Evolutionary conservation across 306 rosid species (phyloP).

Genomic region (Potentilla sterilis): DNA sequence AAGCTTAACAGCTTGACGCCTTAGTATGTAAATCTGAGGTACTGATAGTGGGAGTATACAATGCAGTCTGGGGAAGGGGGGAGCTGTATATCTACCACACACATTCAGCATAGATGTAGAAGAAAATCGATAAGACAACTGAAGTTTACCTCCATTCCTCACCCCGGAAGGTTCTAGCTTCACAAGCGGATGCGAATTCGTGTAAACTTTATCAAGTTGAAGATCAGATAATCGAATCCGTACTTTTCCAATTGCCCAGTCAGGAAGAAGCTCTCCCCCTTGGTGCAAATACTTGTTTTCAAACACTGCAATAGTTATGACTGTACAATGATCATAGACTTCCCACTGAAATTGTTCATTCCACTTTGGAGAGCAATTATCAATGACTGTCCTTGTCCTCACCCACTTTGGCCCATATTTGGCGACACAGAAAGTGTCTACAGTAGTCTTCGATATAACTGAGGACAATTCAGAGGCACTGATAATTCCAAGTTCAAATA

Average conservation of each 20-base stretch:
- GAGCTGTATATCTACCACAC: not conserved
- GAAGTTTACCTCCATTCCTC: constrained; percentile 5
- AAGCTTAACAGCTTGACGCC: not conserved
- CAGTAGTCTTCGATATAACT: not conserved
- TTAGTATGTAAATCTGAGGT: not conserved
- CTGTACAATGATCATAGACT: constrained; percentile 20
- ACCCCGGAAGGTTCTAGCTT: not conserved
- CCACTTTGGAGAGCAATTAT: constrained; percentile 16
- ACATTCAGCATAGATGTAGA: not conserved
- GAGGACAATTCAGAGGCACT: constrained; percentile 4
- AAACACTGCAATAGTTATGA: constrained; percentile 13
- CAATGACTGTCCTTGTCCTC: constrained; percentile 7
- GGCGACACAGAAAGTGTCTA: constrained; percentile 37
- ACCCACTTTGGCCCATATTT: constrained; percentile 23
- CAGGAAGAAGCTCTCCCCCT: not conserved
- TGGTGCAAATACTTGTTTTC: constrained; percentile 1
- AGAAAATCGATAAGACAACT: not conserved
- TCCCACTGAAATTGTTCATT: constrained; percentile 21
- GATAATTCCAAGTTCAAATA: not conserved
- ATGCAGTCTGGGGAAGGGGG: constrained; percentile 7
- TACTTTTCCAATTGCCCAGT: not conserved
- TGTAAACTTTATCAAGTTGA: not conserved
- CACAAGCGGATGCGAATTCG: not conserved
- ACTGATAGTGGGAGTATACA: not conserved
- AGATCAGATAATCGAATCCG: constrained; percentile 15